These are phyloP conservation scores for Amanita fuliginea DNA, from an alignment of 768 basidiomycete genomes.

Conservation along the genomic window DNA sequence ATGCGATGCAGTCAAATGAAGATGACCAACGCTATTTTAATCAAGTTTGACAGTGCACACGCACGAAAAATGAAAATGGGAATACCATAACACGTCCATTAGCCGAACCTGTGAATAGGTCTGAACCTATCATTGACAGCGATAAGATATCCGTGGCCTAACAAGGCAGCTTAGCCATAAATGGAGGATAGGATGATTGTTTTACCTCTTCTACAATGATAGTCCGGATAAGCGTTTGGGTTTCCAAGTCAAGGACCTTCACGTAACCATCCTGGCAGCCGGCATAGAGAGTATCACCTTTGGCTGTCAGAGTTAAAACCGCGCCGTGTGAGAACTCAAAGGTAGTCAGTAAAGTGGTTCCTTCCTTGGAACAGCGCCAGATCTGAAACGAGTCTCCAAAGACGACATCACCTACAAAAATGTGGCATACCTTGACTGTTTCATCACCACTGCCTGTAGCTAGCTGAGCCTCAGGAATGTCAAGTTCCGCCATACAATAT, in stretches of 20 bases:
- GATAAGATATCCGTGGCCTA: slow-evolving; percentile 77
- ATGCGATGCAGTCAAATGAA: slow-evolving; percentile 75
- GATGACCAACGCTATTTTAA: slow-evolving; percentile 60
- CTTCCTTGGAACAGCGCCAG: slow-evolving; percentile 45
- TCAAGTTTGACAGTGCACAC: neutral
- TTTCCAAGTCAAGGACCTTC: slow-evolving; percentile 85
- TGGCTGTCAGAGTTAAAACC: slow-evolving; percentile 66
- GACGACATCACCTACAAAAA: neutral
- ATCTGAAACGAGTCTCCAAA: slow-evolving; percentile 27
- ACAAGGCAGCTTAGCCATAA: slow-evolving; percentile 1
- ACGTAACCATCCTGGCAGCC: slow-evolving; percentile 94
- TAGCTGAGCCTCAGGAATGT: slow-evolving; percentile 30
- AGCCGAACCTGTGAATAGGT: slow-evolving; percentile 57
- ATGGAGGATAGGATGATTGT: slow-evolving; percentile 6
- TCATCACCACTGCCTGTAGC: slow-evolving; percentile 90
- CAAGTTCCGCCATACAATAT: slow-evolving; percentile 57
- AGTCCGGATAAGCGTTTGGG: slow-evolving; percentile 74
- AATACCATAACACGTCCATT: slow-evolving; percentile 61
- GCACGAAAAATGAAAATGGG: neutral
- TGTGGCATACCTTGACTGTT: slow-evolving; percentile 58
- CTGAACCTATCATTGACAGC: slow-evolving; percentile 56
- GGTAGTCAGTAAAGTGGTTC: slow-evolving; percentile 44
- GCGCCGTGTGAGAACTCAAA: slow-evolving; percentile 72
- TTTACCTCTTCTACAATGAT: slow-evolving; percentile 76
- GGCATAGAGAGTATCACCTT: slow-evolving; percentile 77